A percentile compares a stretch with the other conserved stretches of the same genome.
Conservation (phyloP, 75 land plant species). For the Cunninghamia lanceolata region DNA sequence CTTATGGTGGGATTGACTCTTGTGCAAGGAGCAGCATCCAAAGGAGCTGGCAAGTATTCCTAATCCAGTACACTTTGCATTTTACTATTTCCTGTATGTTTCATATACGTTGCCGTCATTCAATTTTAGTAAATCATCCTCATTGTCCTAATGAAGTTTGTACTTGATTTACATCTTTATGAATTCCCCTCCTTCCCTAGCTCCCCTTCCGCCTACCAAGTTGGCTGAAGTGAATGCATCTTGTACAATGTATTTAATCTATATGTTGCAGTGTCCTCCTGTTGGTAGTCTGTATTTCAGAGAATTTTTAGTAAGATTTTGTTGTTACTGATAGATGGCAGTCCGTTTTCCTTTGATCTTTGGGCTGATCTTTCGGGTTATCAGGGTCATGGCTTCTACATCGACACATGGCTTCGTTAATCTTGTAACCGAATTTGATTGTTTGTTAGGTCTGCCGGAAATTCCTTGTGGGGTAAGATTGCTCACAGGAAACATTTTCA, state of each 20-base stretch:
- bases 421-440: not conserved
- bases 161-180: not conserved
- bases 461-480: not conserved
- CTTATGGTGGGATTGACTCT: constrained; percentile 53
- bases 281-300: not conserved
- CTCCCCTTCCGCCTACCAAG: not conserved
- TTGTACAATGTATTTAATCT: not conserved
- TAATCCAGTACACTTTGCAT: not conserved
- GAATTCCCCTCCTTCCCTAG: not conserved
- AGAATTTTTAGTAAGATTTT: not conserved
- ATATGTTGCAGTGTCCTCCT: not conserved
- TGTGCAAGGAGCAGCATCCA: constrained; percentile 44
- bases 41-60: constrained; percentile 49
- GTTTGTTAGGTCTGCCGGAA: not conserved
- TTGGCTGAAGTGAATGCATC: not conserved
- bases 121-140: not conserved
- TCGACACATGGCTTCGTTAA: not conserved
- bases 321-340: not conserved
- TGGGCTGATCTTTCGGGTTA: not conserved
- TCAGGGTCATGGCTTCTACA: not conserved
- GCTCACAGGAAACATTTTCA: not conserved
- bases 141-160: not conserved
- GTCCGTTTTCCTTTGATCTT: not conserved
- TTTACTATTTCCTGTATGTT: not conserved
- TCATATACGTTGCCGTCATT: not conserved